Evolutionary conservation across 2,329 filamentous ascomycete genomes (phyloP), one percentile per base, ranked within the genome.

Genomic region (Trichoderma aggressivum): DNA sequence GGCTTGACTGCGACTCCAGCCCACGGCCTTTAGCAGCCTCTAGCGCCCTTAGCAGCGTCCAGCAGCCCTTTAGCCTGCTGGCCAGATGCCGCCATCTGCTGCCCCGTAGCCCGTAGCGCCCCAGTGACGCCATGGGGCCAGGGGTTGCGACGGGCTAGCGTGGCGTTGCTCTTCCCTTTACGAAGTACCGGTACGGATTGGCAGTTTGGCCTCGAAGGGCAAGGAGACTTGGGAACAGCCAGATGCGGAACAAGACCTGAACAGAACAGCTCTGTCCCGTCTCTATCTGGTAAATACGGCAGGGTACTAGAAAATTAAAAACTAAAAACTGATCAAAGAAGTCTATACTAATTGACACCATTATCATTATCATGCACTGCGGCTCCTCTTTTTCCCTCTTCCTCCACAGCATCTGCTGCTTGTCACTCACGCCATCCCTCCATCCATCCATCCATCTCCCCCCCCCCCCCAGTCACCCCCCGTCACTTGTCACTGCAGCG

Each of bases 41-140:
- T 55, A 70, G 58, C 67, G 59, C 34, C 36, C 30, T 58, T 60
- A n/a, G 65, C 24, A 10, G 21, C 63, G 18, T 53, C 53, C 53
- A 56, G 53, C 53, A 34, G 56, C 28, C 56, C 55, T 43, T 3
- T 63, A 47, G 67, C 32, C 58, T 59, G 58, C 67, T 60, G 32
- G 39, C 55, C 32, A 69, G 50, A 67, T 67, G 65, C 65, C 64
- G 66, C 67, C 59, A 70, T 66, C 70, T 62, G 36, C 65, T 60
- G 55, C 63, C 70, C 70, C 67, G 56, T 59, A 12, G 24, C 26
- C n/a, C 28, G 30, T 69, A 58, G 66, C 66, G 66, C 59, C 70
- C 65, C 71, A 73, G 74, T 72, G 75, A 75, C 74, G 75, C 75
- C 73, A 76, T 77, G 68, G 68, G 53, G 74, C 72, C 72, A 73